Evolutionary conservation across 208 protist genomes (phyloP).

Genomic region (Wallacemonas collosoma): DNA sequence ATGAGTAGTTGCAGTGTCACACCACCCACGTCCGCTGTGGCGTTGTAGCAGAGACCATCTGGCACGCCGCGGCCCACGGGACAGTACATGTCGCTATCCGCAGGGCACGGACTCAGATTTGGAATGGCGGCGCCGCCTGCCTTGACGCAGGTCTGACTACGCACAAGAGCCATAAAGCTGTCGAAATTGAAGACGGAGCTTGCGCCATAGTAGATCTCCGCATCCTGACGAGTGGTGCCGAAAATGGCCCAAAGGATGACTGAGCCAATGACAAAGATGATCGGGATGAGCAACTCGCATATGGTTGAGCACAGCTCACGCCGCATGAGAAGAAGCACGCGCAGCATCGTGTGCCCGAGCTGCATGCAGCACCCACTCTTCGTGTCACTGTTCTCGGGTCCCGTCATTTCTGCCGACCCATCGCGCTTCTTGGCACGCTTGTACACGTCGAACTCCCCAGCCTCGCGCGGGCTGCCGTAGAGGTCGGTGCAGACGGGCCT

Average conservation of each 20-base stretch:
- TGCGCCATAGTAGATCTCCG: constrained; percentile 21
- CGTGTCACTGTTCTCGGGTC: constrained; percentile 2
- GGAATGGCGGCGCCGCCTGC: constrained; percentile 11
- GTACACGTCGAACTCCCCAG: constrained; percentile 23
- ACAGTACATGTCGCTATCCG: constrained; percentile 21
- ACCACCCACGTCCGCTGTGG: not conserved
- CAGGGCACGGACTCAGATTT: constrained; percentile 16
- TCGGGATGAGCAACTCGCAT: constrained; percentile 58
- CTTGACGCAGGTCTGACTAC: constrained; percentile 11
- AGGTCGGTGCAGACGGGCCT: not conserved
- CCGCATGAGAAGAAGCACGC: constrained; percentile 46
- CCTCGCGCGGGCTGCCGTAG: not conserved
- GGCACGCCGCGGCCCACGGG: constrained; percentile 33
- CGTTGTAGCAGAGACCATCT: constrained; percentile 25
- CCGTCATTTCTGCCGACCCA: not conserved
- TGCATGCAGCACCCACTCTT: constrained; percentile 36
- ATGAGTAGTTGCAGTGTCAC: not conserved
- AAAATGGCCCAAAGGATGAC: constrained; percentile 48
- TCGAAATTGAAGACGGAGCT: not conserved
- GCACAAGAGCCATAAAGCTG: constrained; percentile 8
- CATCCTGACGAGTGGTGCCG: constrained; percentile 13
- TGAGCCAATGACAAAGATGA: constrained; percentile 60
- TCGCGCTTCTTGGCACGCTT: not conserved
- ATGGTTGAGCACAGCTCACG: constrained; percentile 43
- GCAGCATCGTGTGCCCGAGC: constrained; percentile 51